These are phyloP conservation scores for Scytalidium lignicola DNA, from an alignment of 2,329 filamentous ascomycete species.

Conservation along the genomic window DNA sequence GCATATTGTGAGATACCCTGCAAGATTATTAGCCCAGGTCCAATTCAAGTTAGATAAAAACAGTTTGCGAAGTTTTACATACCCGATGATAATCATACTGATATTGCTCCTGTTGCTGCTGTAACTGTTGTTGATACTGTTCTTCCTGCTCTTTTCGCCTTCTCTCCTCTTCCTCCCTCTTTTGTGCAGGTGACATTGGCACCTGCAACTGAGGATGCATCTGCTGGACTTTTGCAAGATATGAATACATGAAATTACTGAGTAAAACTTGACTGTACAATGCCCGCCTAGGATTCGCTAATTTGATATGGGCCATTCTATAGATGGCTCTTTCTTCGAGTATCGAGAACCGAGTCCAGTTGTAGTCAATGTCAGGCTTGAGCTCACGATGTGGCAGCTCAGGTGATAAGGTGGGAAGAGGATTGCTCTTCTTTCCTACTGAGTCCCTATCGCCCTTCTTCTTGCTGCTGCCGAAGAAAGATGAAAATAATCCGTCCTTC, in stretches of 20 bases:
- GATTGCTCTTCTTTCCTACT: slow-evolving; percentile 66
- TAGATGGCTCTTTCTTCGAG: slow-evolving; percentile 96
- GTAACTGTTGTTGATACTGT: slow-evolving; percentile 23
- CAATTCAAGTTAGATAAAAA: not conserved
- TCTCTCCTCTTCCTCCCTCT: slow-evolving; percentile 56
- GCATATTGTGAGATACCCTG: slow-evolving; percentile 31
- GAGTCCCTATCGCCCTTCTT: slow-evolving; percentile 78
- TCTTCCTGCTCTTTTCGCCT: slow-evolving; percentile 37
- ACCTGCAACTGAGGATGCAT: slow-evolving; percentile 97
- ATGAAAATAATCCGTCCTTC: slow-evolving; percentile 89
- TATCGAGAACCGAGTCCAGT: slow-evolving; percentile 93
- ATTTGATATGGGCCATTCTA: slow-evolving; percentile 96
- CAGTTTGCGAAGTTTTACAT: slow-evolving; percentile 4
- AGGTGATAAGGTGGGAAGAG: slow-evolving; percentile 70
- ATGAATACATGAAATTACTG: slow-evolving; percentile 99
- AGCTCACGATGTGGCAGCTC: slow-evolving; percentile 71
- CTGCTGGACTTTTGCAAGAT: slow-evolving; percentile 95
- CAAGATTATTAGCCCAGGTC: slow-evolving; percentile 5
- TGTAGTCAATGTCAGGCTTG: slow-evolving; percentile 86
- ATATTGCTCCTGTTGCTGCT: slow-evolving; percentile 27
- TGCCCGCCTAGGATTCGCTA: slow-evolving; percentile 91
- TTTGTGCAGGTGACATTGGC: slow-evolving; percentile 71
- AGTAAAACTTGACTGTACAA: slow-evolving; percentile 91
- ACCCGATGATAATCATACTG: slow-evolving; percentile 32
- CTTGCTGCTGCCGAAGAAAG: slow-evolving; percentile 84